Percentiles rank a stretch among this genome's conserved stretches.
Evolutionary conservation across 129 eudicot species (phyloP).

Genomic region (Flaveria trinervia): DNA sequence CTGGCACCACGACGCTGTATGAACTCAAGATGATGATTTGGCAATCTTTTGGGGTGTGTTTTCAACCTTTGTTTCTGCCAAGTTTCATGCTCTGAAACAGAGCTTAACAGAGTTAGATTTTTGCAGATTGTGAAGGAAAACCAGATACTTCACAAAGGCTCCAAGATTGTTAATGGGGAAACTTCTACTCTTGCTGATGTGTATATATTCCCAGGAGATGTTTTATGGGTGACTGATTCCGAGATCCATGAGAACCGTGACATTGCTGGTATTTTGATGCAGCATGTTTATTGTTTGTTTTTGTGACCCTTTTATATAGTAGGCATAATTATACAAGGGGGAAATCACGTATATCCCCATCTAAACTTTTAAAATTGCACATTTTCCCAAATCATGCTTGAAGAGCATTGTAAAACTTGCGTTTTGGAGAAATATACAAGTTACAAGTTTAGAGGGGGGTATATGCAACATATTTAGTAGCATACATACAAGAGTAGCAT

Average conservation of each 20-base stretch:
- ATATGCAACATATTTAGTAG: too few species aligned
- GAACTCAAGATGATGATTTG: conserved; percentile 99
- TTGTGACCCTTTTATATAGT: background rate
- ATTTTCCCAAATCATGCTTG: too few species aligned
- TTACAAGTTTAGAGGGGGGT: too few species aligned
- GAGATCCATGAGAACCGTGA: conserved; percentile 96
- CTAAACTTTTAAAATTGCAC: too few species aligned
- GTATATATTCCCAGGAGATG: conserved; percentile 87
- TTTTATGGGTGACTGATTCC: conserved; percentile 89
- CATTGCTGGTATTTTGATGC: conserved; percentile 73
- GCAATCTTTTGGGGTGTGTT: conserved; percentile 96
- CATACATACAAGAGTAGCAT: too few species aligned
- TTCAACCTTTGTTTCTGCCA: background rate
- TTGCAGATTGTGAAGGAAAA: conserved; percentile 98
- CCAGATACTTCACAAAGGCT: conserved; percentile 93
- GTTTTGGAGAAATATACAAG: too few species aligned
- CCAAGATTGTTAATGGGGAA: conserved; percentile 73
- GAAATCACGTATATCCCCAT: too few species aligned
- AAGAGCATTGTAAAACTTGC: too few species aligned
- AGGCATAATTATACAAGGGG: background rate
- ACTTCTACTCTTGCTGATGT: conserved; percentile 77
- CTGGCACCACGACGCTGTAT: conserved; percentile 85
- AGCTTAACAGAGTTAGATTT: conserved; percentile 15
- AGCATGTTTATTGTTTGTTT: background rate
- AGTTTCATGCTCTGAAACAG: conserved; percentile 9